These are phyloP conservation scores for Pezicula carpinea DNA, from an alignment of 2,329 filamentous ascomycete genomes.

Conservation along the genomic window DNA sequence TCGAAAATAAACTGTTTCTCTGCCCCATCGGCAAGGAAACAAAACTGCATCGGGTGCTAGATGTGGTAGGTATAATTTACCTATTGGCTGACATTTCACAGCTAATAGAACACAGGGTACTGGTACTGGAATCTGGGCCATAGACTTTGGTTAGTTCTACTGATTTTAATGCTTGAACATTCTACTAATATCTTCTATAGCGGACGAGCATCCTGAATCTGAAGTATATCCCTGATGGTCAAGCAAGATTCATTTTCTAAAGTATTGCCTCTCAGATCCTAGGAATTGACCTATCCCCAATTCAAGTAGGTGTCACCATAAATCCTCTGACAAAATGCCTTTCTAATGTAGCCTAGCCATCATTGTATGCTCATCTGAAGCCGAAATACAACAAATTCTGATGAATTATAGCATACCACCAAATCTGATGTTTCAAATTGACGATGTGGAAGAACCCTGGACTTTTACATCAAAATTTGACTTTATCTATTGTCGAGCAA, in stretches of 20 bases:
- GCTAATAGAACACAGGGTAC: conserved; percentile 4
- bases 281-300: conserved; percentile 33
- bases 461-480: conserved; percentile 51
- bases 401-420: conserved; percentile 39
- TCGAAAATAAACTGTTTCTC: neutral
- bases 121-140: conserved; percentile 14
- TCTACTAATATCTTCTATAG: neutral
- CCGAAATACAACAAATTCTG: neutral
- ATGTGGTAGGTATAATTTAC: neutral
- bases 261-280: conserved; percentile 9
- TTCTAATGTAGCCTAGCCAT: neutral
- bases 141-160: conserved; percentile 8
- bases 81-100: neutral
- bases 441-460: conserved; percentile 55
- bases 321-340: neutral
- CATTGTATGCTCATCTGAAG: neutral
- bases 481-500: conserved; percentile 48
- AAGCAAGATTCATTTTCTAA: neutral
- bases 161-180: neutral
- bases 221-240: conserved; percentile 2
- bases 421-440: conserved; percentile 51
- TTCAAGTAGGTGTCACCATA: neutral
- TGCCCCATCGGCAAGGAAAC: neutral
- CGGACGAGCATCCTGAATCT: conserved; percentile 19
- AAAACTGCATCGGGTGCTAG: neutral